Percentiles rank a stretch among this genome's conserved stretches.
Evolutionary conservation across 345 rosid genomes (phyloP).

Genomic region (Kernera saxatilis): DNA sequence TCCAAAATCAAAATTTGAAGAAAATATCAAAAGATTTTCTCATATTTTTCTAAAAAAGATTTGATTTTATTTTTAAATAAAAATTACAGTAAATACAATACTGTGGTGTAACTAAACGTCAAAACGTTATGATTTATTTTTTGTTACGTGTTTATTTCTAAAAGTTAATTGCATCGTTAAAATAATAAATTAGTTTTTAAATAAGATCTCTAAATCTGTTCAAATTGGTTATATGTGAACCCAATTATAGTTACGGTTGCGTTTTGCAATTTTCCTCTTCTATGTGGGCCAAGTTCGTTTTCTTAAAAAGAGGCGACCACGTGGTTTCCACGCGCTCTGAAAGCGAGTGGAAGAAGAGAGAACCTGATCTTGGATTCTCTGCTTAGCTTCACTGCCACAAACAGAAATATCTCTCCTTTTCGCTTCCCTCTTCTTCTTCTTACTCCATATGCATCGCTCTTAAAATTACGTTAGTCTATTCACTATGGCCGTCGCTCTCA

Average conservation of each 20-base stretch:
- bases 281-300: too few species aligned
- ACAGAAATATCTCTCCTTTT: not conserved
- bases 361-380: conserved; percentile 19
- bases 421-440: not conserved
- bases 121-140: too few species aligned
- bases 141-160: too few species aligned
- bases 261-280: not conserved
- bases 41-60: too few species aligned
- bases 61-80: too few species aligned
- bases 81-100: too few species aligned
- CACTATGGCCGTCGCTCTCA: conserved; percentile 29
- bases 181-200: not conserved
- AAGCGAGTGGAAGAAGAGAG: conserved; percentile 1
- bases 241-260: not conserved
- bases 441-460: conserved; percentile 12
- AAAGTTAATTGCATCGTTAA: not conserved
- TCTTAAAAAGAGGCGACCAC: not conserved
- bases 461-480: not conserved
- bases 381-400: conserved; percentile 26
- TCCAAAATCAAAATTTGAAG: too few species aligned
- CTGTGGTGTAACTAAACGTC: too few species aligned
- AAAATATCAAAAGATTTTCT: too few species aligned
- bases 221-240: not conserved
- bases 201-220: not conserved
- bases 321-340: not conserved